phyloP scores from a whole-genome alignment of 768 basidiomycete species.

The Russula brevipes region DNA sequence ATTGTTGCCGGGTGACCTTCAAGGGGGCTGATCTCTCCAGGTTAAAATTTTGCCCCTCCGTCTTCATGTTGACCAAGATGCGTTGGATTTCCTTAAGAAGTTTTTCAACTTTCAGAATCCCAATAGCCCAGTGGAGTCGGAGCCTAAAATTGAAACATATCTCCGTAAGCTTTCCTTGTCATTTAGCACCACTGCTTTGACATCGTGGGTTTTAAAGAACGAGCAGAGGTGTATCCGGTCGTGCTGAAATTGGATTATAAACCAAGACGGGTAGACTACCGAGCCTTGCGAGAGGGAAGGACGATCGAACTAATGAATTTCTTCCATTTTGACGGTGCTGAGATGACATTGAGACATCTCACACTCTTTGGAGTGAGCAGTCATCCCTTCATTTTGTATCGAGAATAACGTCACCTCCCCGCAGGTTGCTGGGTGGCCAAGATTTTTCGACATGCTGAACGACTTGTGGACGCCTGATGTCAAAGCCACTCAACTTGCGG shows the following conservation, averaged over 20 bases:
- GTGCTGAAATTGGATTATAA: constrained; percentile 98
- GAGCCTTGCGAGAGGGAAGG: constrained; percentile 81
- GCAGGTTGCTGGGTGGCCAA: constrained; percentile 90
- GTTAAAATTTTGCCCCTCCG: constrained; percentile 87
- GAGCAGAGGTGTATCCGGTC: constrained; percentile 92
- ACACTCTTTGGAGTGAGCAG: constrained; percentile 78
- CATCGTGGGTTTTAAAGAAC: constrained; percentile 46
- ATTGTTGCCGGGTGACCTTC: not conserved
- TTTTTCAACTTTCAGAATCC: constrained; percentile 87
- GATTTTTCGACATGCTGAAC: constrained; percentile 86
- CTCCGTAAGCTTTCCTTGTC: constrained; percentile 52
- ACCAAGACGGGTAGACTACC: constrained; percentile 92
- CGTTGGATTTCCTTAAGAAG: constrained; percentile 94
- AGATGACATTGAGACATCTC: constrained; percentile 95
- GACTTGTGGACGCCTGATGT: constrained; percentile 99
- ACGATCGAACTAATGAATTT: constrained; percentile 99
- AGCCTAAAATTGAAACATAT: constrained; percentile 49
- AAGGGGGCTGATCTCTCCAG: constrained; percentile 37
- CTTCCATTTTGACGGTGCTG: constrained; percentile 98
- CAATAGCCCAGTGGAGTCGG: constrained; percentile 37
- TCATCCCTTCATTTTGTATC: constrained; percentile 15
- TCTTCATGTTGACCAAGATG: constrained; percentile 96
- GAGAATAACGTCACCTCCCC: not conserved
- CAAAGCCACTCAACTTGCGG: constrained; percentile 95
- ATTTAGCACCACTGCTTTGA: not conserved